Conservation (phyloP, 495 filamentous ascomycete genomes). For the Daldinia decipiens region DNA sequence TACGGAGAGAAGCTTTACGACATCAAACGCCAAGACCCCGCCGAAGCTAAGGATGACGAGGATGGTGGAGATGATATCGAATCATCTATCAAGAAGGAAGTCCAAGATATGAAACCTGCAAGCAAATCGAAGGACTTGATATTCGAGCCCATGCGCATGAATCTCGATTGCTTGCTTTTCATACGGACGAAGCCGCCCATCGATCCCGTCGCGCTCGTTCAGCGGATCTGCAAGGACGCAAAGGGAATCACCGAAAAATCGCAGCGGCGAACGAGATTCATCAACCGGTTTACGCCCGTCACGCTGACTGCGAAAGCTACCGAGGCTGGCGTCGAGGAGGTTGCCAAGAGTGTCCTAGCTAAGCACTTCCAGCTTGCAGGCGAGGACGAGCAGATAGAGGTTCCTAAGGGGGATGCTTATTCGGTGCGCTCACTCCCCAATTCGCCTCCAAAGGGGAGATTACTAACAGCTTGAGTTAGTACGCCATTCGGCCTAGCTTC, state of each 20-base stretch:
- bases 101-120: slow-evolving; percentile 69
- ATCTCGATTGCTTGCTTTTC: slow-evolving; percentile 81
- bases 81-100: slow-evolving; percentile 79
- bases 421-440: slow-evolving; percentile 34
- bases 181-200: slow-evolving; percentile 73
- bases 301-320: slow-evolving; percentile 79
- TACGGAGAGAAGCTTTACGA: slow-evolving; percentile 69
- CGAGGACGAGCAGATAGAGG: slow-evolving; percentile 29
- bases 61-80: slow-evolving; percentile 75
- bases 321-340: slow-evolving; percentile 75
- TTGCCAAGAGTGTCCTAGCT: slow-evolving; percentile 74
- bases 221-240: slow-evolving; percentile 76
- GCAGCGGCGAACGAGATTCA: slow-evolving; percentile 74
- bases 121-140: slow-evolving; percentile 52
- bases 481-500: slow-evolving; percentile 86
- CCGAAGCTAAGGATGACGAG: slow-evolving; percentile 49
- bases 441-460: not conserved
- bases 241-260: slow-evolving; percentile 54
- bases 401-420: slow-evolving; percentile 11
- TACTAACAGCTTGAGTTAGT: slow-evolving; percentile 61
- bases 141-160: slow-evolving; percentile 74
- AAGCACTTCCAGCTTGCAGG: slow-evolving; percentile 73
- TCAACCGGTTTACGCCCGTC: slow-evolving; percentile 88
- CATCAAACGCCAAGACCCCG: slow-evolving; percentile 53
- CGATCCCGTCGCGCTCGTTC: slow-evolving; percentile 83